phyloP scores from a whole-genome alignment of 345 rosid genomes.

The Syzygium oleosum region DNA sequence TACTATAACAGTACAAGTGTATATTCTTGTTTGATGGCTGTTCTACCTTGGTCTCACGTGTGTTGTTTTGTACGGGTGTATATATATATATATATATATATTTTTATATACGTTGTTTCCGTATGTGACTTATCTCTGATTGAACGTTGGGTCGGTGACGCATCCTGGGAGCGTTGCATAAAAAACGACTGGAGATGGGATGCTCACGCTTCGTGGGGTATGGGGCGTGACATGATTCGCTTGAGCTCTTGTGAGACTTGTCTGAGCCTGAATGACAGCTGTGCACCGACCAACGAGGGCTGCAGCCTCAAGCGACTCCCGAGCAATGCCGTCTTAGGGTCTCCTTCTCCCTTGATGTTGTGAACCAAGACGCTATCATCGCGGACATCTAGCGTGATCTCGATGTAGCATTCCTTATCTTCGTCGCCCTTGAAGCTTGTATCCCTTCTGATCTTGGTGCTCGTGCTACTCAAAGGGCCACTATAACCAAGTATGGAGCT shows the following conservation, averaged over 20 bases:
- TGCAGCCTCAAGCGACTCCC: constrained; percentile 26
- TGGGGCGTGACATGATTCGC: too few relatives aligned
- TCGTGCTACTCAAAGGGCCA: constrained; percentile 30
- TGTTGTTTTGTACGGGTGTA: too few relatives aligned
- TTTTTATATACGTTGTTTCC: too few relatives aligned
- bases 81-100: too few relatives aligned
- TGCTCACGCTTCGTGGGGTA: too few relatives aligned
- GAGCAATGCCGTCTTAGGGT: constrained; percentile 23
- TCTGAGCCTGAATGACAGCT: constrained; percentile 11
- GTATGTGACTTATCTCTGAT: too few relatives aligned
- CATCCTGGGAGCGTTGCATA: too few relatives aligned
- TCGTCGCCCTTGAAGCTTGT: constrained; percentile 29
- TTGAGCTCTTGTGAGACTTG: constrained; percentile 57
- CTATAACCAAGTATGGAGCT: constrained; percentile 25
- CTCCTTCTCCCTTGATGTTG: constrained; percentile 11
- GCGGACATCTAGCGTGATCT: constrained; percentile 42
- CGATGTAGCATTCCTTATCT: constrained; percentile 28
- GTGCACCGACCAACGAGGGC: constrained; percentile 27
- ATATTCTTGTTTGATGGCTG: too few relatives aligned
- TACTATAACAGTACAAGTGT: too few relatives aligned
- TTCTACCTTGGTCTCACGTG: too few relatives aligned
- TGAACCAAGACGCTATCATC: constrained; percentile 40
- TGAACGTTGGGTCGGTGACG: too few relatives aligned
- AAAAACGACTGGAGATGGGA: too few relatives aligned
- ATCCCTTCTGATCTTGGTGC: constrained; percentile 22